Evolutionary conservation across 2,329 filamentous ascomycete genomes (phyloP).

Genomic region (Beauveria sp.): DNA sequence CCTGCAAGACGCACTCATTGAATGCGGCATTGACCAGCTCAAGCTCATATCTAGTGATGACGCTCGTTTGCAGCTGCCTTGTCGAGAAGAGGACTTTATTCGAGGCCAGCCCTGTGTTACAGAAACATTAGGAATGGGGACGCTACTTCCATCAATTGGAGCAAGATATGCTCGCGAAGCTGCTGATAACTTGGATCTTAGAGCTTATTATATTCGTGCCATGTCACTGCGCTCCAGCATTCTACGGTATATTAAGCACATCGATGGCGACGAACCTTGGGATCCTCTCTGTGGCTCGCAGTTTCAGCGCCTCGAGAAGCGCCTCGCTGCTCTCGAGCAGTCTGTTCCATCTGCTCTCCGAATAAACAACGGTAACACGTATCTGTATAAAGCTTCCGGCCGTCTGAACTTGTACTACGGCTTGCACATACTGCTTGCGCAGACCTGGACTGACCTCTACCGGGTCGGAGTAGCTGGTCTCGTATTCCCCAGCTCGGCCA

Average conservation of each 20-base stretch:
- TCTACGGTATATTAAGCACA: constrained; percentile 8
- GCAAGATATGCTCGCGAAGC: not conserved
- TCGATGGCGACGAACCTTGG: constrained; percentile 9
- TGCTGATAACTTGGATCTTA: not conserved
- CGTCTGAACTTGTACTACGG: constrained; percentile 10
- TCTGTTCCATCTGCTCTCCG: not conserved
- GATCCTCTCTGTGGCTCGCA: not conserved
- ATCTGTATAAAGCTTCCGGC: constrained; percentile 4
- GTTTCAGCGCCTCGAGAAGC: constrained; percentile 1
- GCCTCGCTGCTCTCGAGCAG: not conserved
- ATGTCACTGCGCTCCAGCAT: constrained; percentile 7
- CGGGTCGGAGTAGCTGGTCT: constrained; percentile 6
- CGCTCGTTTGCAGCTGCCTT: constrained; percentile 4
- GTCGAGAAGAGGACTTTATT: constrained; percentile 7
- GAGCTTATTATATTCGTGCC: not conserved
- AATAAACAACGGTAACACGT: constrained; percentile 4
- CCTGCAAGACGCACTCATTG: constrained; percentile 9
- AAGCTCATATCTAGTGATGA: constrained; percentile 6
- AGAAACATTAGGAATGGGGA: not conserved
- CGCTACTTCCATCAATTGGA: not conserved
- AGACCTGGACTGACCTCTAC: constrained; percentile 10
- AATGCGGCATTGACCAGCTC: constrained; percentile 12
- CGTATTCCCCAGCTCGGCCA: constrained; percentile 7
- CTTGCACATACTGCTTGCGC: constrained; percentile 7
- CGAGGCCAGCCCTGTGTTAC: constrained; percentile 2